These are phyloP conservation scores for Aspergillus nidulans DNA, from an alignment of 495 filamentous ascomycete species.

Conservation along the genomic window DNA sequence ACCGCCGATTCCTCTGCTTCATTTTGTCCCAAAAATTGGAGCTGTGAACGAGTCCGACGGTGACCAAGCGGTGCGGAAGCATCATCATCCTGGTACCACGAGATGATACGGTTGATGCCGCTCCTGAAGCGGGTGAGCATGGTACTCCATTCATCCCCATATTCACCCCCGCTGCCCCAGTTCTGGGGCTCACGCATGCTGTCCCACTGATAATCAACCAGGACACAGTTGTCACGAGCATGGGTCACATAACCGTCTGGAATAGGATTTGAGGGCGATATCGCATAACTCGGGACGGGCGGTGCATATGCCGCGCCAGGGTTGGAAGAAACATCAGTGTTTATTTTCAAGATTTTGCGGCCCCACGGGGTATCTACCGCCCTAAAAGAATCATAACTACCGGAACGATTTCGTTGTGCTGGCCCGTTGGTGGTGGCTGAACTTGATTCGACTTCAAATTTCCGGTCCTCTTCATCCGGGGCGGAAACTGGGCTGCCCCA, in stretches of 20 bases:
- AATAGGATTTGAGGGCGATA: slow-evolving; percentile 74
- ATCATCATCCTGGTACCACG: slow-evolving; percentile 71
- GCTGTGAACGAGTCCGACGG: slow-evolving; percentile 14
- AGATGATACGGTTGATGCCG: slow-evolving; percentile 69
- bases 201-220: slow-evolving; percentile 92
- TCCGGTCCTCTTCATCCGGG: slow-evolving; percentile 23
- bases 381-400: slow-evolving; percentile 25
- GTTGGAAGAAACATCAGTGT: slow-evolving; percentile 29
- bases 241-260: slow-evolving; percentile 85
- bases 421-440: slow-evolving; percentile 6
- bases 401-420: slow-evolving; percentile 29
- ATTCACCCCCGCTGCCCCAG: slow-evolving; percentile 84
- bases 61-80: slow-evolving; percentile 18
- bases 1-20: slow-evolving; percentile 51
- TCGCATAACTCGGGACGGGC: slow-evolving; percentile 76
- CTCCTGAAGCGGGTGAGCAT: slow-evolving; percentile 88
- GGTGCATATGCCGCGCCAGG: slow-evolving; percentile 55
- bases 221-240: slow-evolving; percentile 82
- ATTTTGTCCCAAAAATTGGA: slow-evolving; percentile 42
- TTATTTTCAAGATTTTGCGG: slow-evolving; percentile 22
- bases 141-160: slow-evolving; percentile 88
- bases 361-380: slow-evolving; percentile 13
- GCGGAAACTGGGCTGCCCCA: slow-evolving; percentile 44
- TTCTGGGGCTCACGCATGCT: slow-evolving; percentile 69
- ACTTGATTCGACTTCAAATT: slow-evolving; percentile 18